Evolutionary conservation across 495 filamentous ascomycete species (phyloP), one percentile per base, ranked within the genome.

Genomic region (Pseudoneurospora amorphoporcata): DNA sequence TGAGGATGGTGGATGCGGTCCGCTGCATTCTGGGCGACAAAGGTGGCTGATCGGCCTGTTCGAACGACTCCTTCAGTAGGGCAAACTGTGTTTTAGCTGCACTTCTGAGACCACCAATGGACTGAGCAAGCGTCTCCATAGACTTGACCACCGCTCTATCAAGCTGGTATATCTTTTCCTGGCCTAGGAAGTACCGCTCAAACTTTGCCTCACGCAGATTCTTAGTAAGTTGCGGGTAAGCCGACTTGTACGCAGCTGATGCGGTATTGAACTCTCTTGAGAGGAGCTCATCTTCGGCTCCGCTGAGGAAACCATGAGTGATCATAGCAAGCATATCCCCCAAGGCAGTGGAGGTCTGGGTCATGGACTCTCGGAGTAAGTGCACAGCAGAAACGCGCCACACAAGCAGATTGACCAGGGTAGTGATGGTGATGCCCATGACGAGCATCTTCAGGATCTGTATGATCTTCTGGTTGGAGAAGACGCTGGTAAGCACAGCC

Each of bases 361-460:
- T 89, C 81, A 98, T 88, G 39, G 92, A 90, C 69, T 91, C 82
- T 45, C 92, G 90, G 71, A 98, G 84, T 69, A 92, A 88, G 42
- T 83, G 87, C 10, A 93, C 87, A 29, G 95, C 95, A 47, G 91
- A 95, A 8, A 91, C 88, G 23, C 95, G 93, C 84, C 92, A 92
- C 42, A 98, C 83, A 53, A 91, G 73, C 42, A 97, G 85, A 47
- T 92, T 93, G 7, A 97, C 90, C n/a, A 87, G 80, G 29, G 92
- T 92, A 8, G 94, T 90, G 68, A 87, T 87, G 9, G 88, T 88
- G 17, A 95, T 90, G 8, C 93, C 94, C 91, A 97, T 93, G 39
- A 94, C 76, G 17, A 99, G 87, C 87, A 98, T 97, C 76, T 94
- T 94, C 77, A 97, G 81, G 17, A 97, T 92, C 82, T 98, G 94